These are phyloP conservation scores for Globisporangium rhizosaccharum DNA, from an alignment of 352 stramenopile species.

Conservation along the genomic window DNA sequence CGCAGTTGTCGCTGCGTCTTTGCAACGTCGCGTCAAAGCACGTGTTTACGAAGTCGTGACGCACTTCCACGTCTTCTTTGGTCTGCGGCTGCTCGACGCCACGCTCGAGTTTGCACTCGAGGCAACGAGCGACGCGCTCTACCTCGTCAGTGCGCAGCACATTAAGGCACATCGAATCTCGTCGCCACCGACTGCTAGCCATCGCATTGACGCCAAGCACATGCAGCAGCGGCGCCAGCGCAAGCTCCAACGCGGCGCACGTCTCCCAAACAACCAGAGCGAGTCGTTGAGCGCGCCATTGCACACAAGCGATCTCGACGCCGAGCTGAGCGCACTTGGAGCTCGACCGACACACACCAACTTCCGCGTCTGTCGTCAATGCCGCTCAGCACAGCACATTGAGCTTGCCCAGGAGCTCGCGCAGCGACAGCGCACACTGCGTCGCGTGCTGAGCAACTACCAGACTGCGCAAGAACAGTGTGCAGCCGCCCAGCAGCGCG, in stretches of 20 bases:
- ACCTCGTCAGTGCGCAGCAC: slow-evolving; percentile 13
- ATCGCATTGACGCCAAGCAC: too few species aligned
- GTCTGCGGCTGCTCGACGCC: slow-evolving; percentile 4
- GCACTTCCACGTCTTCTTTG: slow-evolving; percentile 14
- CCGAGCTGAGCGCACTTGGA: neutral
- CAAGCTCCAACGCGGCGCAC: neutral
- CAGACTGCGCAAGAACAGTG: slow-evolving; percentile 18
- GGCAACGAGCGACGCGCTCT: neutral
- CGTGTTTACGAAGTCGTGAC: neutral
- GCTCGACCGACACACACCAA: neutral
- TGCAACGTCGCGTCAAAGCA: neutral
- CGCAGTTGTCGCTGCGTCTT: neutral
- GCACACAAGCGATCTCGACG: neutral
- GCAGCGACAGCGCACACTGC: slow-evolving; percentile 20
- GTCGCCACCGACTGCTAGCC: neutral
- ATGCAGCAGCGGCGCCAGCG: neutral
- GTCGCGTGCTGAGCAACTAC: slow-evolving; percentile 20
- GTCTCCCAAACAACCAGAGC: neutral
- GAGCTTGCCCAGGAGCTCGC: slow-evolving; percentile 28
- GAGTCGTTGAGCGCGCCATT: neutral
- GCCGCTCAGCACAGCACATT: slow-evolving; percentile 22
- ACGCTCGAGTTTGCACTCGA: slow-evolving; percentile 8
- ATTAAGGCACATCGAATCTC: slow-evolving; percentile 3
- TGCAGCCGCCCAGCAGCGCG: neutral
- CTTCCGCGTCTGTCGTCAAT: slow-evolving; percentile 28